Evolutionary conservation across 345 rosid species (phyloP), one percentile per base, ranked within the genome.

Genomic region (Brassica carinata): DNA sequence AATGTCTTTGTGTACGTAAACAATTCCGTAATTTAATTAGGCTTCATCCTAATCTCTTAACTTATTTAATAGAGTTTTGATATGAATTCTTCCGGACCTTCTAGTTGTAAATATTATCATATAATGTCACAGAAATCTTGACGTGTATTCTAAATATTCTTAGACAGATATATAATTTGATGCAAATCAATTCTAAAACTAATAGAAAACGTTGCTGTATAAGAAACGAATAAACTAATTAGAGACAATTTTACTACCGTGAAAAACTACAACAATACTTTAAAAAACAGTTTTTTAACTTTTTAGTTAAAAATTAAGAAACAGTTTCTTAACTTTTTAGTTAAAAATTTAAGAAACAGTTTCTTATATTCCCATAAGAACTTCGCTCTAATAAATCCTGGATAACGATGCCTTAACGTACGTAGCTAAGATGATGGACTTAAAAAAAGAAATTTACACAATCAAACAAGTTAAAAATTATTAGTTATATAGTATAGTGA

Each of bases 191-290:
- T 64, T 30, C 0, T 63, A 64, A 69, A 30, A 3, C 18, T 33
- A 8, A 19, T 33, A 17, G 51, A 48, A 73, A 74, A 45, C 43
- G 63, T 30, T 48, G 36, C 7, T 31, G 69, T 43, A 48, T 43
- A 74, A 45, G 68, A 65, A 75, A 65, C 53, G 58, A 51, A 65
- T 62, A 43, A 64, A 64, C 43, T n/a, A 64, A 64, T 64, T 30
- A 5, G 51, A 43, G 69, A 38, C 31, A 74, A 8, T 48, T 17
- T 40, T 3, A 48, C 27, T 17, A 31, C 48, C 27, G 19, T 74
- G 33, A 19, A 48, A 64, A 74, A 48, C 71, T 48, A 30, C 30
- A 15, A 17, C 36, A 59, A 68, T 23, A 23, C 2, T 23, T 23
- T 23, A 23, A 23, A 23, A 23, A 23, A 23, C 26, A 23, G 26